phyloP scores from a whole-genome alignment of 1,139 yeast genomes.

The Geotrichum histeridarum region DNA sequence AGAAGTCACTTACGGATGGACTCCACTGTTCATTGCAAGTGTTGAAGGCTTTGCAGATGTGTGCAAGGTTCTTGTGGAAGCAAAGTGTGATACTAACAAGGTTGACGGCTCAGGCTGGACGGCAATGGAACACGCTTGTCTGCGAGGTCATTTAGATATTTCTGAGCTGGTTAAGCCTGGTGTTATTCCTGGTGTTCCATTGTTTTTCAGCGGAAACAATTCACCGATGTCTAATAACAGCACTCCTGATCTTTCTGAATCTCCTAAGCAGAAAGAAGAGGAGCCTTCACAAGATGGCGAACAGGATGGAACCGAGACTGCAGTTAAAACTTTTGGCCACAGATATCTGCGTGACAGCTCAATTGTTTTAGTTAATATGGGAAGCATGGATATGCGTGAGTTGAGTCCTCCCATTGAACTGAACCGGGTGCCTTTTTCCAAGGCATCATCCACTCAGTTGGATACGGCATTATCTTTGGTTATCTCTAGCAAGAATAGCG shows the following conservation, averaged over 20 bases:
- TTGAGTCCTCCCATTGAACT: slow-evolving; percentile 59
- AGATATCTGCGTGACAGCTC: slow-evolving; percentile 61
- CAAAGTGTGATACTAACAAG: slow-evolving; percentile 47
- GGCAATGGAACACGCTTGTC: slow-evolving; percentile 91
- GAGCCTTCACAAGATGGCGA: background rate
- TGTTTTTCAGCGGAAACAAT: slow-evolving; percentile 10
- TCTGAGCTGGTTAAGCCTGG: slow-evolving; percentile 56
- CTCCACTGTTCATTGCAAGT: slow-evolving; percentile 87
- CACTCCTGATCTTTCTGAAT: background rate
- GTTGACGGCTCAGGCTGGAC: slow-evolving; percentile 92
- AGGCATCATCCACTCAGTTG: slow-evolving; percentile 71
- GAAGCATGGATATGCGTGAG: slow-evolving; percentile 75
- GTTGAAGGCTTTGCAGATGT: slow-evolving; percentile 70
- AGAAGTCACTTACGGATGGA: slow-evolving; percentile 86
- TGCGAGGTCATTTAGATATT: slow-evolving; percentile 77
- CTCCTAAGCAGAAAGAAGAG: background rate
- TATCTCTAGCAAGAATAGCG: slow-evolving; percentile 48
- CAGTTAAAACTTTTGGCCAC: slow-evolving; percentile 80
- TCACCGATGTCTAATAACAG: background rate
- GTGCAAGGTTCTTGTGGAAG: slow-evolving; percentile 50
- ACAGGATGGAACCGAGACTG: slow-evolving; percentile 10
- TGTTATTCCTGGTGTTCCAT: slow-evolving; percentile 23
- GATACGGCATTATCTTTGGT: slow-evolving; percentile 84
- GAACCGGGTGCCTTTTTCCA: slow-evolving; percentile 66
- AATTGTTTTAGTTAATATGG: slow-evolving; percentile 71